Conservation (phyloP, 164 flowering plant species). For the Chloranthus sessilifolius region DNA sequence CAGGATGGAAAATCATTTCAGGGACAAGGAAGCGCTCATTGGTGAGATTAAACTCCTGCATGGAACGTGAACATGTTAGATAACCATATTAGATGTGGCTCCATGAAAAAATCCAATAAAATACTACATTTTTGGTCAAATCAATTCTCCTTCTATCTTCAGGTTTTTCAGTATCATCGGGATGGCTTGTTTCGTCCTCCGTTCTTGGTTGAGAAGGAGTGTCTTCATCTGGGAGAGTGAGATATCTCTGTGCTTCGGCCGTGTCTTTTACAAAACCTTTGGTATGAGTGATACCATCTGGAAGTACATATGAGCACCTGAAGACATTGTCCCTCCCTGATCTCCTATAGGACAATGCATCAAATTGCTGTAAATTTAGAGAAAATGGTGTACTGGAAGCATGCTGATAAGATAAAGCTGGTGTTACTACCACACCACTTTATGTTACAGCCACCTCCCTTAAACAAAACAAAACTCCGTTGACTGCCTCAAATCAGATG, state of each 20-base stretch:
- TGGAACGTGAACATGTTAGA: conserved; percentile 8
- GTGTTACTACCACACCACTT: too few relatives aligned
- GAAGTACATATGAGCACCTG: conserved; percentile 83
- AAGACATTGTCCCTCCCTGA: conserved; percentile 63
- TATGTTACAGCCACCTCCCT: too few relatives aligned
- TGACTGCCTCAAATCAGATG: too few relatives aligned
- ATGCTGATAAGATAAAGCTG: too few relatives aligned
- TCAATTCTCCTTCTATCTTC: conserved; percentile 56
- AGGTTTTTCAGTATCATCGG: conserved; percentile 29
- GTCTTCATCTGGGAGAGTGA: conserved; percentile 26
- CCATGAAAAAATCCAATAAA: not conserved
- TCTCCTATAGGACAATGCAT: conserved; percentile 39
- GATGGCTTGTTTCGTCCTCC: conserved; percentile 22
- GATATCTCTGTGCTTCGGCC: conserved; percentile 60
- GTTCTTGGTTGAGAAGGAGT: conserved; percentile 10
- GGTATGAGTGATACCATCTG: conserved; percentile 80
- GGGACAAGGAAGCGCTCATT: conserved; percentile 98
- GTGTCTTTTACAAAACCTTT: conserved; percentile 83
- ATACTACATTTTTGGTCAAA: conserved; percentile 64
- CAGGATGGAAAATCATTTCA: conserved; percentile 94
- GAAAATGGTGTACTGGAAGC: too few relatives aligned
- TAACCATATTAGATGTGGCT: not conserved
- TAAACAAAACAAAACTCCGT: too few relatives aligned
- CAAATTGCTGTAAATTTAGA: not conserved
- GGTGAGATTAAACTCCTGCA: conserved; percentile 83